These are phyloP conservation scores for Pythium sp. DNA, from an alignment of 352 stramenopile species.

Conservation along the genomic window DNA sequence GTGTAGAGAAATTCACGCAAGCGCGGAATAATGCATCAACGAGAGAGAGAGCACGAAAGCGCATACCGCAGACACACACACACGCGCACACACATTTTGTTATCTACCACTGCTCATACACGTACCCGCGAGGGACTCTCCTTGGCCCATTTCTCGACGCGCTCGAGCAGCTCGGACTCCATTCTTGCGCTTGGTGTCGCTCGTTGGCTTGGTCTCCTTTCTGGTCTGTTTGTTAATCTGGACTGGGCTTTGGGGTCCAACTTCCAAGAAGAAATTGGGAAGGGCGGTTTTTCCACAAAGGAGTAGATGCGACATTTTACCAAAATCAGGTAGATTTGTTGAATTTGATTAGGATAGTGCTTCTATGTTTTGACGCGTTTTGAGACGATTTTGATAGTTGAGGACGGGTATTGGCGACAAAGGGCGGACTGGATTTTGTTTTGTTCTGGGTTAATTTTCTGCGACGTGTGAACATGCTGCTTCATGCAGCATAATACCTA, in stretches of 20 bases:
- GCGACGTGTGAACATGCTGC: neutral
- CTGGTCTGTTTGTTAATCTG: neutral
- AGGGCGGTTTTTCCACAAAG: neutral
- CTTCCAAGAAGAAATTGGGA: neutral
- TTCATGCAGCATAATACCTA: neutral
- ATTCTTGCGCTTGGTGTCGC: slow-evolving; percentile 22
- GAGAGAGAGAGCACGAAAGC: neutral
- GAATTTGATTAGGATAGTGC: too few species aligned
- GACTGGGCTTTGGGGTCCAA: neutral
- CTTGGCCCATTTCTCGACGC: slow-evolving; percentile 71
- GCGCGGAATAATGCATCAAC: neutral
- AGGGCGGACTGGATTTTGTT: neutral
- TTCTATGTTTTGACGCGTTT: neutral
- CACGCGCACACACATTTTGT: neutral
- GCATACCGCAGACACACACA: neutral
- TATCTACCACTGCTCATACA: neutral
- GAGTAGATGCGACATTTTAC: neutral
- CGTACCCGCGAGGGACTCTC: slow-evolving; percentile 62
- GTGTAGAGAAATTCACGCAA: neutral
- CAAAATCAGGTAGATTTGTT: neutral
- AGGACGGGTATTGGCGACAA: neutral
- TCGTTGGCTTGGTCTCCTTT: neutral
- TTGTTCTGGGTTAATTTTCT: neutral
- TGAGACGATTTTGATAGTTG: neutral
- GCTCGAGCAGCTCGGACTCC: slow-evolving; percentile 72